These are phyloP conservation scores for Ophiocordyceps sinensis DNA, from an alignment of 2,329 filamentous ascomycete genomes.

Conservation along the genomic window DNA sequence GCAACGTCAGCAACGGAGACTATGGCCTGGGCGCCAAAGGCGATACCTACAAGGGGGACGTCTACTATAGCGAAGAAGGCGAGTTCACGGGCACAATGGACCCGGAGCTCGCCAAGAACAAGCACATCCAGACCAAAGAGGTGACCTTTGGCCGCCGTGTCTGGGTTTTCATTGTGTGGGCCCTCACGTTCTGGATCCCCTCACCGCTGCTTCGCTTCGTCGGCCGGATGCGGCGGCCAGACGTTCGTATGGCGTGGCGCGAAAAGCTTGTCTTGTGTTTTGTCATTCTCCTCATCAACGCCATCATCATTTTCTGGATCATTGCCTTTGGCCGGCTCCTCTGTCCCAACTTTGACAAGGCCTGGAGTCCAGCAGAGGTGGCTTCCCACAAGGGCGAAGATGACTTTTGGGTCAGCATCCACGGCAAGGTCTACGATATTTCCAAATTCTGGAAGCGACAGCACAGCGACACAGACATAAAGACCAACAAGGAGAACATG, in stretches of 20 bases:
- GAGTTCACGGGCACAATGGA: conserved; percentile 58
- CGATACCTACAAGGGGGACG: conserved; percentile 58
- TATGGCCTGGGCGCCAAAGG: conserved; percentile 83
- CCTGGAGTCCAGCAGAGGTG: conserved; percentile 63
- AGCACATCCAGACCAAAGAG: conserved; percentile 57
- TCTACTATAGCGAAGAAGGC: conserved; percentile 60
- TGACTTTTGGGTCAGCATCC: conserved; percentile 79
- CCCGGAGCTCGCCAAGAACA: conserved; percentile 61
- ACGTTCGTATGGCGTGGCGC: conserved; percentile 94
- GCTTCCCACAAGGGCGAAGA: conserved; percentile 51
- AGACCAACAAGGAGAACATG: conserved; percentile 54
- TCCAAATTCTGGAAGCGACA: conserved; percentile 73
- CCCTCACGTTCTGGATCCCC: conserved; percentile 85
- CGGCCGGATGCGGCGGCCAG: conserved; percentile 92
- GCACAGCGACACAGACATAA: conserved; percentile 59
- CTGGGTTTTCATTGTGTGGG: conserved; percentile 78
- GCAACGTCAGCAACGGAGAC: conserved; percentile 53
- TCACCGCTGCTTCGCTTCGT: conserved; percentile 67
- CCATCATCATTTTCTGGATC: conserved; percentile 77
- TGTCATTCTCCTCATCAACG: conserved; percentile 73
- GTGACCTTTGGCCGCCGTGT: conserved; percentile 49
- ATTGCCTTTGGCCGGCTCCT: conserved; percentile 70
- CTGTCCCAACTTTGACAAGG: conserved; percentile 86
- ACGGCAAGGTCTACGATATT: conserved; percentile 84
- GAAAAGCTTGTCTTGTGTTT: conserved; percentile 80